Evolutionary conservation across 1,284 basidiomycete genomes (phyloP), one percentile per base, ranked within the genome.

Genomic region (Ustilago tritici): DNA sequence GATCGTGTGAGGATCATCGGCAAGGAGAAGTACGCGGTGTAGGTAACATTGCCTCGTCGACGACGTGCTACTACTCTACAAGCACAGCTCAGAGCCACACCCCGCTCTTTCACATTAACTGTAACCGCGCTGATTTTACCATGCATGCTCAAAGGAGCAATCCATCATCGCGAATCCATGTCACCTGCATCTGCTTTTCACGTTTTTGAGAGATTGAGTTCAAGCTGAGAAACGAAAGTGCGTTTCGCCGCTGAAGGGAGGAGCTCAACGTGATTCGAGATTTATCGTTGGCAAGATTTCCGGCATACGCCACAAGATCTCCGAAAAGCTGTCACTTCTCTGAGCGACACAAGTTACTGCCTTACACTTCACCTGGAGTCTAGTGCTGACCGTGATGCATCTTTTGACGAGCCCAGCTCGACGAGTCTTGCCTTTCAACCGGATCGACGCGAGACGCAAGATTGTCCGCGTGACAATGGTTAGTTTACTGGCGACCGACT

Each of bases 1-100:
- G 76, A 79, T 4, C 63, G 70, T 15, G 73, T 84, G 38, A 66
- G 74, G n/a, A 76, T 84, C 38, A 50, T 84, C 32, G 83, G 83
- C 62, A 82, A 81, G 57, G 76, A 82, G 64, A 74, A 75, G 61
- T 81, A 75, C 40, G 76, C 65, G 9, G 9, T 49, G 14, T 74
- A 19, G 61, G 38, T 1, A 11, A 11, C 17, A 8, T 32, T 3
- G 8, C 34, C 36, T 19, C 43, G n/a, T 19, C 14, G 43, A 38
- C 36, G 36, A 38, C 36, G 4, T 38, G 9, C 14, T 38, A 9
- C 36, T 28, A 28, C 23, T 28, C 23, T 28, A 28, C 23, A 28
- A 28, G 23, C 23, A 28, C 23, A 28, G 23, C 23, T 28, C 23
- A 28, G 23, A 28, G 23, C 23, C 23, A 28, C 23, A 28, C 0